Conservation (phyloP, 1,139 yeast species). For the Taphrina pruni region DNA sequence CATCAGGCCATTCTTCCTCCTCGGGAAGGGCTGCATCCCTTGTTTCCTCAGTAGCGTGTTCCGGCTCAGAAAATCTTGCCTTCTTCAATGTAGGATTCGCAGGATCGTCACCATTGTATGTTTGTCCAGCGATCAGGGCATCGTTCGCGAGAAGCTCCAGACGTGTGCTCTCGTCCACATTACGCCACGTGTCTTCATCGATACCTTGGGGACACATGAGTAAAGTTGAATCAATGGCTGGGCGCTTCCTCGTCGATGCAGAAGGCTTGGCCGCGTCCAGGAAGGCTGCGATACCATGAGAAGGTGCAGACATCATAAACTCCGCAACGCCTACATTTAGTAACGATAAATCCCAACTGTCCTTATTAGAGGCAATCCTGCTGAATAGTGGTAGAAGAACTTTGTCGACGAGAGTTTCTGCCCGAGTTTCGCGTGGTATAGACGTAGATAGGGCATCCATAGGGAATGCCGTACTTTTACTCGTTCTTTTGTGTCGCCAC, state of each 20-base stretch:
- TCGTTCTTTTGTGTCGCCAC: conserved; percentile 32
- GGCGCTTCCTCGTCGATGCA: background rate
- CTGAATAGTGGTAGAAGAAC: conserved; percentile 39
- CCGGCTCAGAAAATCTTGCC: background rate
- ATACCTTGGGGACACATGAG: conserved; percentile 24
- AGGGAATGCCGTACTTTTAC: conserved; percentile 40
- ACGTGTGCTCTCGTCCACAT: conserved; percentile 19
- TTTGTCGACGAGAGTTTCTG: conserved; percentile 32
- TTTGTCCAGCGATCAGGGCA: background rate
- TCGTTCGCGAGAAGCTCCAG: conserved; percentile 12
- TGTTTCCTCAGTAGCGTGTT: background rate
- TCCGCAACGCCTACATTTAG: conserved; percentile 43
- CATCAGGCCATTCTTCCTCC: conserved; percentile 28
- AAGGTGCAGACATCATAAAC: conserved; percentile 27
- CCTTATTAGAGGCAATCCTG: conserved; percentile 8
- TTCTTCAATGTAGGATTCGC: background rate
- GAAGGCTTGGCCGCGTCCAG: background rate
- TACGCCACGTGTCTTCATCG: conserved; percentile 24
- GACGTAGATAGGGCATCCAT: conserved; percentile 19
- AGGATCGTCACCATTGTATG: too few relatives aligned
- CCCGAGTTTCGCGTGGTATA: conserved; percentile 11
- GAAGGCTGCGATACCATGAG: conserved; percentile 16
- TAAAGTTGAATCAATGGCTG: background rate
- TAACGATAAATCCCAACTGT: conserved; percentile 39
- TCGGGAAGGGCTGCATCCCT: background rate